phyloP scores from a whole-genome alignment of 352 stramenopile species.

The Phytophthora litchii region DNA sequence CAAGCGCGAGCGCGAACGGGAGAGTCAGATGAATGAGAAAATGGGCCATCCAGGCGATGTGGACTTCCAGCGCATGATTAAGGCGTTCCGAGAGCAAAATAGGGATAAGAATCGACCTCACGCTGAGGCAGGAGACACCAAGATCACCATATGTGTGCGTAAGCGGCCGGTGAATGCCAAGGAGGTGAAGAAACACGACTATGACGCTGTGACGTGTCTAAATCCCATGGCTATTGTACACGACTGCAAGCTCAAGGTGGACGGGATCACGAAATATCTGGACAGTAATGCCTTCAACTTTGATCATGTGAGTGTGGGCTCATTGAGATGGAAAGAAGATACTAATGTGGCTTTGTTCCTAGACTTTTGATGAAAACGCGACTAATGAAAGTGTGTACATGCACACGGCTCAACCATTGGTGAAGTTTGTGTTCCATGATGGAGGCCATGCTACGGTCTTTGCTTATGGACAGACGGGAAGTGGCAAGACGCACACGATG shows the following conservation, averaged over 20 bases:
- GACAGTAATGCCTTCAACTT: constrained; percentile 96
- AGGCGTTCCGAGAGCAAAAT: constrained; percentile 83
- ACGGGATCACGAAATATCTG: constrained; percentile 99
- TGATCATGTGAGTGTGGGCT: constrained; percentile 54
- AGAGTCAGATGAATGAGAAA: constrained; percentile 85
- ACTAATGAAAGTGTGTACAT: constrained; percentile 95
- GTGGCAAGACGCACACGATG: constrained; percentile 95
- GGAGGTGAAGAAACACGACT: constrained; percentile 93
- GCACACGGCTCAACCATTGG: constrained; percentile 90
- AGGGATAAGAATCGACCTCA: constrained; percentile 57
- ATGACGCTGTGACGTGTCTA: constrained; percentile 95
- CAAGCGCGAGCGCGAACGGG: constrained; percentile 84
- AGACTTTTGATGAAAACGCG: constrained; percentile 95
- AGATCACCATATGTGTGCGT: constrained; percentile 96
- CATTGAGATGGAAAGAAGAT: neutral
- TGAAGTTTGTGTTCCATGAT: constrained; percentile 94
- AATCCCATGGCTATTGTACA: constrained; percentile 96
- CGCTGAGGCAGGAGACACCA: constrained; percentile 58
- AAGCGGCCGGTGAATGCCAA: constrained; percentile 95
- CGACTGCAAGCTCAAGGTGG: constrained; percentile 97
- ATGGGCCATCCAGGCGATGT: constrained; percentile 86
- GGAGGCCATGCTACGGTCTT: constrained; percentile 96
- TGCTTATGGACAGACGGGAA: constrained; percentile 94
- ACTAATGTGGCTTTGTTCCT: neutral
- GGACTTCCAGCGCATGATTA: constrained; percentile 93